A percentile compares a stretch with the other conserved stretches of the same genome.
Evolutionary conservation across 208 protist genomes (phyloP).

Genomic region (Crithidia expoeki): DNA sequence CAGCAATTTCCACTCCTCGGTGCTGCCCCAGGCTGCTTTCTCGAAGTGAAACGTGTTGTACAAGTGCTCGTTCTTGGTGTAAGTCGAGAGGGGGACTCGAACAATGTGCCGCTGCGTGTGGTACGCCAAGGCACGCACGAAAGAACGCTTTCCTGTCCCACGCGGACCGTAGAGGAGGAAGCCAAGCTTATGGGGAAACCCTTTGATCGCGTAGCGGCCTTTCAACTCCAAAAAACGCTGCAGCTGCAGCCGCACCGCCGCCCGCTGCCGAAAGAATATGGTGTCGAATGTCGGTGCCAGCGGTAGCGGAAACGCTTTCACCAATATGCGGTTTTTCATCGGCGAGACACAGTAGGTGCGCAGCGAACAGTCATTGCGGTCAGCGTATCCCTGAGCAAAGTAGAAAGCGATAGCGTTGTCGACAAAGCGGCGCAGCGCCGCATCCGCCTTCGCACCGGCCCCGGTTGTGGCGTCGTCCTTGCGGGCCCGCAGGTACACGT

Average conservation of each 20-base stretch:
- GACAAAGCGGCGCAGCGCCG: slow-evolving; percentile 26
- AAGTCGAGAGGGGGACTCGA: slow-evolving; percentile 16
- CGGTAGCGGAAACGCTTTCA: slow-evolving; percentile 12
- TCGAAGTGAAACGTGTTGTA: slow-evolving; percentile 29
- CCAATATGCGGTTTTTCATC: not conserved
- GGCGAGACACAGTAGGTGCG: slow-evolving; percentile 17
- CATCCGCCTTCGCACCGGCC: slow-evolving; percentile 17
- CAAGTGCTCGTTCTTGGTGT: slow-evolving; percentile 24
- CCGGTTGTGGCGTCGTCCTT: not conserved
- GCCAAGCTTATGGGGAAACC: slow-evolving; percentile 32
- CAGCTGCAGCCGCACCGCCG: slow-evolving; percentile 18
- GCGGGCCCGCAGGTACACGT: slow-evolving; percentile 22
- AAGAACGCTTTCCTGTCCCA: slow-evolving; percentile 35
- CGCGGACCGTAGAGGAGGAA: slow-evolving; percentile 34
- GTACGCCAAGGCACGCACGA: slow-evolving; percentile 31
- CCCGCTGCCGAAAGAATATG: slow-evolving; percentile 20
- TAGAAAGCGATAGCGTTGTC: slow-evolving; percentile 30
- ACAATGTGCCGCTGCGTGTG: slow-evolving; percentile 36
- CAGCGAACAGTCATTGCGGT: slow-evolving; percentile 7
- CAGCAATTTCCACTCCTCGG: slow-evolving; percentile 26
- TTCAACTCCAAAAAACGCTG: slow-evolving; percentile 20
- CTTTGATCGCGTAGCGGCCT: slow-evolving; percentile 28
- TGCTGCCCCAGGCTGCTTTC: not conserved
- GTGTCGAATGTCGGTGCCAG: slow-evolving; percentile 29
- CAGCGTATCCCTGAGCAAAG: slow-evolving; percentile 23